Evolutionary conservation across 805 yeast genomes (phyloP).

Genomic region (Schwanniomyces occidentalis): DNA sequence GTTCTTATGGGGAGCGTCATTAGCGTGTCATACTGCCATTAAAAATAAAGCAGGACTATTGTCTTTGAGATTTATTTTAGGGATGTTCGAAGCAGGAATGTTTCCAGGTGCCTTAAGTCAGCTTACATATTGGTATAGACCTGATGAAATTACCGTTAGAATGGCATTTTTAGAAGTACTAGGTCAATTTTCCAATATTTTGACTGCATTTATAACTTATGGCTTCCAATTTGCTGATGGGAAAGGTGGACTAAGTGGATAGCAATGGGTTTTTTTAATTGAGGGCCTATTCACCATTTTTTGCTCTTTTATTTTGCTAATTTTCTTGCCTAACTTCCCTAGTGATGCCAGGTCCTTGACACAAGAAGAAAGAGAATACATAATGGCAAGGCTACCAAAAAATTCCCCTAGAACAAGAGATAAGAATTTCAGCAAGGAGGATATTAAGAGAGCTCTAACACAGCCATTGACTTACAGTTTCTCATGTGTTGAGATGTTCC

Average conservation of each 20-base stretch:
- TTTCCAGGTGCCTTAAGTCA: constrained; percentile 17
- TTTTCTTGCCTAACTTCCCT: constrained; percentile 21
- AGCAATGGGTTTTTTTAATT: too few species aligned
- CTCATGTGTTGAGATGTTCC: neutral
- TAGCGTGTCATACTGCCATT: constrained; percentile 26
- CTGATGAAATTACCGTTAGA: neutral
- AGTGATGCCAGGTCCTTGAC: constrained; percentile 30
- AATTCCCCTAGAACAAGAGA: neutral
- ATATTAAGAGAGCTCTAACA: neutral
- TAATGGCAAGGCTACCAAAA: neutral
- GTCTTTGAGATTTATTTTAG: constrained; percentile 33
- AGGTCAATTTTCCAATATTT: neutral
- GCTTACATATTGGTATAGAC: neutral
- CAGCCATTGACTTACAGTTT: neutral
- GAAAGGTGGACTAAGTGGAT: neutral
- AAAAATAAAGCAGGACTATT: constrained; percentile 33
- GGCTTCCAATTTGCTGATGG: neutral
- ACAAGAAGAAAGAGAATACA: constrained; percentile 26
- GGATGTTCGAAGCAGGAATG: constrained; percentile 35
- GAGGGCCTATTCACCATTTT: too few species aligned
- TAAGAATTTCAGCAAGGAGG: neutral
- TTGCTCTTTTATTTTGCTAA: too few species aligned
- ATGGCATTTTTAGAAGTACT: neutral
- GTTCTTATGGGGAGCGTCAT: constrained; percentile 18
- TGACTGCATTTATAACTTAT: constrained; percentile 1